Evolutionary conservation across 345 rosid genomes (phyloP).

Genomic region (Eucalyptus tenuipes): DNA sequence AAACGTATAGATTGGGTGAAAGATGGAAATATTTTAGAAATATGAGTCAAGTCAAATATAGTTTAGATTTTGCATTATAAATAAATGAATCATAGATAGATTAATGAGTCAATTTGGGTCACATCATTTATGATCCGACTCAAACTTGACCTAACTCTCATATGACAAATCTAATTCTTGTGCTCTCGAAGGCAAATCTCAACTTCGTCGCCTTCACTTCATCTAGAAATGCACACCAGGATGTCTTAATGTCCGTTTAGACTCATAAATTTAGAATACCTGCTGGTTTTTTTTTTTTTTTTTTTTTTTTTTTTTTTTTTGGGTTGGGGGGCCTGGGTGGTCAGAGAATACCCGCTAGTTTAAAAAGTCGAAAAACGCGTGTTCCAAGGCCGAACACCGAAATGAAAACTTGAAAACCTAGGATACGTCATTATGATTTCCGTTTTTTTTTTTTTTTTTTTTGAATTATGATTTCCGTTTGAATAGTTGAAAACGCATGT

Average conservation of each 20-base stretch:
- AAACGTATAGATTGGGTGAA: not conserved
- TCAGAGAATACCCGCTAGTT: not conserved
- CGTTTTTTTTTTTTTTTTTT: no score
- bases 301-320: no score
- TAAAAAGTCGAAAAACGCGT: not conserved
- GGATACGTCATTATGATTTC: no score
- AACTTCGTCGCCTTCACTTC: not conserved
- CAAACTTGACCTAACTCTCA: no score
- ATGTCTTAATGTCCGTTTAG: not conserved
- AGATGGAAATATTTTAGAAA: no score
- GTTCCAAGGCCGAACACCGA: not conserved
- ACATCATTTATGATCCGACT: fast-evolving
- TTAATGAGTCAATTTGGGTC: no score
- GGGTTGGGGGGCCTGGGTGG: no score
- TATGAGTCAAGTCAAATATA: no score
- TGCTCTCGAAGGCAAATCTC: not conserved
- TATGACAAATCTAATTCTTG: not conserved
- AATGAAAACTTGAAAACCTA: not conserved
- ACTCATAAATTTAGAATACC: not conserved
- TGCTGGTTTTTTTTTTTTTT: no score
- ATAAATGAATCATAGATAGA: no score
- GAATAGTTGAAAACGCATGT: not conserved
- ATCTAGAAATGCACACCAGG: not conserved
- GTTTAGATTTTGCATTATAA: no score
- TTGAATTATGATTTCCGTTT: no score